A percentile compares a stretch with the other conserved stretches of the same genome.
phyloP scores from a whole-genome alignment of 169 alveolate genomes.

The Cryptosporidium felis region DNA sequence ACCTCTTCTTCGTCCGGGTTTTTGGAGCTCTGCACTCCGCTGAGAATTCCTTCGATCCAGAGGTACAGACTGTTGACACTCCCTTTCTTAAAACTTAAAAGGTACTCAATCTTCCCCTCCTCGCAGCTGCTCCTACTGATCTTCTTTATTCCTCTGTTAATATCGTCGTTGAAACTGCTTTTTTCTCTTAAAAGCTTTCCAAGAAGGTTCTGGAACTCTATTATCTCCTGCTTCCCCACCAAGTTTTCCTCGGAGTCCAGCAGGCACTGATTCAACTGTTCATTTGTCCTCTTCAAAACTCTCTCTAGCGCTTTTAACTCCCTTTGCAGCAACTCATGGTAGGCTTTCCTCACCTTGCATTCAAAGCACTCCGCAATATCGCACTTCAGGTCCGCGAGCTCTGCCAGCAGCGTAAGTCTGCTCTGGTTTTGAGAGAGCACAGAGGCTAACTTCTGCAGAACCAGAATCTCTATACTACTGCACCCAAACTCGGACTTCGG shows the following conservation, averaged over 20 bases:
- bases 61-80: neutral
- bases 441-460: conserved; percentile 2
- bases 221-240: neutral
- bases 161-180: neutral
- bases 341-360: neutral
- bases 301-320: neutral
- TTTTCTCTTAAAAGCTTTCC: neutral
- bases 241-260: conserved; percentile 2
- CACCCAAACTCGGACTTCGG: conserved; percentile 4
- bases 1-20: neutral
- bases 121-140: conserved; percentile 1
- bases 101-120: neutral
- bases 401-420: neutral
- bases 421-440: conserved; percentile 25
- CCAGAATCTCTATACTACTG: conserved; percentile 13
- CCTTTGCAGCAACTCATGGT: neutral
- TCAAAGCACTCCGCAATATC: neutral
- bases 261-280: conserved; percentile 29
- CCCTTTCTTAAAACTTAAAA: neutral
- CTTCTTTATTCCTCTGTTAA: neutral
- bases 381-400: neutral
- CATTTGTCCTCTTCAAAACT: conserved; percentile 4
- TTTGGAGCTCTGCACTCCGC: neutral
- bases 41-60: conserved; percentile 12
- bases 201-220: conserved; percentile 3